Conservation (phyloP, 2,329 filamentous ascomycete genomes). For the Aspergillus brunneoviolaceus region DNA sequence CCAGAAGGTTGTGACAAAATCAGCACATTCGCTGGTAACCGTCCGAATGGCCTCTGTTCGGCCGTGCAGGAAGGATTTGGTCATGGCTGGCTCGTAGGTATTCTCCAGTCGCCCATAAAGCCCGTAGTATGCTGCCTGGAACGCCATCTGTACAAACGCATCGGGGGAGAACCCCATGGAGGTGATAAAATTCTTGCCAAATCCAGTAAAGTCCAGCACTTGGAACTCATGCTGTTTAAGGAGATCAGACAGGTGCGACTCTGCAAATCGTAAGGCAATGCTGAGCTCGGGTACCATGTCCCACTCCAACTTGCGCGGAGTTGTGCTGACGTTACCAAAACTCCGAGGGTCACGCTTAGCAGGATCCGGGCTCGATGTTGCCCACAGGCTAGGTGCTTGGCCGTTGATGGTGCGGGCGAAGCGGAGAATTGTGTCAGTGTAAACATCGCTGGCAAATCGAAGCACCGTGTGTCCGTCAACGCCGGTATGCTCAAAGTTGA, state of each 20-base stretch:
- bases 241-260: conserved; percentile 88
- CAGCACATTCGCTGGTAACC: conserved; percentile 77
- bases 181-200: conserved; percentile 97
- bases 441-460: conserved; percentile 92
- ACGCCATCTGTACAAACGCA: conserved; percentile 98
- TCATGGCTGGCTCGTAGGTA: conserved; percentile 98
- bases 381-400: conserved; percentile 86
- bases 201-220: conserved; percentile 82
- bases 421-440: conserved; percentile 94
- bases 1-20: conserved; percentile 94
- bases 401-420: conserved; percentile 96
- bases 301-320: conserved; percentile 95
- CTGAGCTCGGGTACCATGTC: conserved; percentile 91
- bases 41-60: conserved; percentile 90
- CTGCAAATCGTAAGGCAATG: conserved; percentile 89
- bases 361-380: conserved; percentile 84
- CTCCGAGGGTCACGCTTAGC: conserved; percentile 86
- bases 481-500: conserved; percentile 98
- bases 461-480: conserved; percentile 97
- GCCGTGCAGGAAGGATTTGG: conserved; percentile 88
- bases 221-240: conserved; percentile 97
- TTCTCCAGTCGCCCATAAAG: conserved; percentile 92
- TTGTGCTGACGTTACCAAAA: conserved; percentile 90
- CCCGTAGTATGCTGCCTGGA: conserved; percentile 96
- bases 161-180: conserved; percentile 96